Percentiles rank a stretch among this genome's conserved stretches.
phyloP scores from a whole-genome alignment of 2,329 filamentous ascomycete species.

The Fusarium sp. region DNA sequence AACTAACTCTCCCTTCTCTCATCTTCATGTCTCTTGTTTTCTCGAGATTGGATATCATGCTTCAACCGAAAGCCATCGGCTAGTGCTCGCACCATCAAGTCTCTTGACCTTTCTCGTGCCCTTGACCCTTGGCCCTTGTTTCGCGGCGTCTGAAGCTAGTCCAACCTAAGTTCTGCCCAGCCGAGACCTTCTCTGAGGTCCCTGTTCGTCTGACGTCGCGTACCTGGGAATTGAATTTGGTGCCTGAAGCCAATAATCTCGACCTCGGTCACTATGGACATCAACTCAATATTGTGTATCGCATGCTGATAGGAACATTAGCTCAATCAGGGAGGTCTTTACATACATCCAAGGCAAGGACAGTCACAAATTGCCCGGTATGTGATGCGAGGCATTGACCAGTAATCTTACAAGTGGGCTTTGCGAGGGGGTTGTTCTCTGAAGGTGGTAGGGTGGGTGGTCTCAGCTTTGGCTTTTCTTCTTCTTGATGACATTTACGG shows the following conservation, averaged over 20 bases:
- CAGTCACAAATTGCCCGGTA: not conserved
- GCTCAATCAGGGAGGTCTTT: constrained; percentile 9
- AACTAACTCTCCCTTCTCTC: not conserved
- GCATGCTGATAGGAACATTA: not conserved
- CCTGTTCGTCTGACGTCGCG: constrained; percentile 4
- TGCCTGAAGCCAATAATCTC: constrained; percentile 11
- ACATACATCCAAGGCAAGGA: not conserved
- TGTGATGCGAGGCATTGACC: constrained; percentile 39
- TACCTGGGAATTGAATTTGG: constrained; percentile 7
- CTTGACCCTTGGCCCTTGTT: constrained; percentile 14
- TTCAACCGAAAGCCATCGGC: constrained; percentile 19
- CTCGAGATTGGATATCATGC: constrained; percentile 34
- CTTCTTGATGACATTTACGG: constrained; percentile 9
- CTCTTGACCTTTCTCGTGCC: constrained; percentile 10
- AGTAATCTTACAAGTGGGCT: constrained; percentile 41
- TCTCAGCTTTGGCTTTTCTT: constrained; percentile 34
- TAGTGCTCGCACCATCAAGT: constrained; percentile 28
- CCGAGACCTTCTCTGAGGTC: constrained; percentile 14
- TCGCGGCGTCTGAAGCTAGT: constrained; percentile 26
- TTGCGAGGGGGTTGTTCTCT: constrained; percentile 13
- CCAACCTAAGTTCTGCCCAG: constrained; percentile 9
- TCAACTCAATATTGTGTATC: constrained; percentile 5
- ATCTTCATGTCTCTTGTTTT: constrained; percentile 5
- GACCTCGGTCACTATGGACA: not conserved
- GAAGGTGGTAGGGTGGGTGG: constrained; percentile 24